phyloP scores from a whole-genome alignment of 176 grass and related monocot species.

The Paspalum notatum region DNA sequence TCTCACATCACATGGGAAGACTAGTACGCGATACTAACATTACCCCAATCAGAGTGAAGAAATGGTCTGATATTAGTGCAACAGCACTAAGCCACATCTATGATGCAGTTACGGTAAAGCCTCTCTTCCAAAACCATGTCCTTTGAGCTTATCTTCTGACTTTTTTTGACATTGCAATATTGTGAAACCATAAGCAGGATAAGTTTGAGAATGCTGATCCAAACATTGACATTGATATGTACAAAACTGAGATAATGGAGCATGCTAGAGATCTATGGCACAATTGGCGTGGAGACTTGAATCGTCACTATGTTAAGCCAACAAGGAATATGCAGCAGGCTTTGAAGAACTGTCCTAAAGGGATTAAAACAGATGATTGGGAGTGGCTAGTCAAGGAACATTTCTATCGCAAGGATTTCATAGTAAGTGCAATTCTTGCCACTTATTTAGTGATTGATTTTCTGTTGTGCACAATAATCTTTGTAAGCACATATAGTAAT shows the following conservation, averaged over 20 bases:
- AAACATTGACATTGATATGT: not conserved
- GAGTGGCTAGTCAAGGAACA: not conserved
- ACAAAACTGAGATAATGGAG: not conserved
- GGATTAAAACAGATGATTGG: not conserved
- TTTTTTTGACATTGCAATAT: no score
- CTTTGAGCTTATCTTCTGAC: no score
- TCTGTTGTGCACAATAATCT: not conserved
- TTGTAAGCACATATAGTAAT: not conserved
- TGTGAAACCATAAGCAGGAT: not conserved
- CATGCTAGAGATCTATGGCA: not conserved
- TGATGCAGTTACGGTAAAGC: not conserved
- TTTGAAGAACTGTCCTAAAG: not conserved
- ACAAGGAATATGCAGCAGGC: not conserved
- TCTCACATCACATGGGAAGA: not conserved
- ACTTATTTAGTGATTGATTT: not conserved
- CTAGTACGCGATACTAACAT: not conserved
- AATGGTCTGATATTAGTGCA: not conserved
- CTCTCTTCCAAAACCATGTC: no score
- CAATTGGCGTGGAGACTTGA: constrained; percentile 2
- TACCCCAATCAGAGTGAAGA: not conserved
- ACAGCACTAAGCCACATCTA: not conserved
- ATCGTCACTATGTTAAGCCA: not conserved
- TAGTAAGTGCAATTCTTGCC: not conserved
- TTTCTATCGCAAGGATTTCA: not conserved
- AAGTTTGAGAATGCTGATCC: not conserved